Base-by-base conservation (phyloP, 2,329 filamentous ascomycete species). In the Akanthomyces dipterigenus region DNA sequence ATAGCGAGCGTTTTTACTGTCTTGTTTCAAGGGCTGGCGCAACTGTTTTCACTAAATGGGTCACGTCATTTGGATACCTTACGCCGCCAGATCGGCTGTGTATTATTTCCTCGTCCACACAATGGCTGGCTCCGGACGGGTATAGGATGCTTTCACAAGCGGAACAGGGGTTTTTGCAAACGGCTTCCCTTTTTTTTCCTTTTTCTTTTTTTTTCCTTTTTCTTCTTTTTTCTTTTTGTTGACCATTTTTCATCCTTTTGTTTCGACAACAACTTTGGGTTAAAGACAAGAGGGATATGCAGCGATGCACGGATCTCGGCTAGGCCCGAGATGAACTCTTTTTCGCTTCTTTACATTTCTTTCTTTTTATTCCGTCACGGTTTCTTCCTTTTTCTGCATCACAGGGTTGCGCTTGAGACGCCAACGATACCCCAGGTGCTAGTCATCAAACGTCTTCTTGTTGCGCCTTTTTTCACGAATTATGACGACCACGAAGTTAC, bases 261-360 rank as follows among this genome's bases (percentile, higher is more conserved):
- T 63, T 68, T 67, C 67, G 67, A 61, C 65, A 58, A 58, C 56
- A 58, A 58, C 56, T 64, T 70, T 67, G 68, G 70, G 66, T 72
- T 70, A 71, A 75, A 80, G 77, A 79, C 74, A 83, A 83, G 80
- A 84, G 77, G 77, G 82, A 80, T 70, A 81, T 78, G 83, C 83
- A 86, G 83, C 83, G 83, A 86, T 86, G 83, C 83, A 83, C 76
- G 74, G 74, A 70, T 73, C 75, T 78, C 77, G 78, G 78, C 75
- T 69, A 66, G 75, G 75, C 71, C 75, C 77, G 77, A 80, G 77
- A 78, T 77, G 73, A 72, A 76, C 75, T 72, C 70, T 70, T 69
- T 72, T 70, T 71, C 70, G 71, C 75, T 78, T 76, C 73, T 77
- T 68, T 68, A 46, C 64, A 66, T 68, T 67, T 68, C 67, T 64